Conservation (phyloP, 345 rosid genomes). For the Eucalyptus polybractea region DNA sequence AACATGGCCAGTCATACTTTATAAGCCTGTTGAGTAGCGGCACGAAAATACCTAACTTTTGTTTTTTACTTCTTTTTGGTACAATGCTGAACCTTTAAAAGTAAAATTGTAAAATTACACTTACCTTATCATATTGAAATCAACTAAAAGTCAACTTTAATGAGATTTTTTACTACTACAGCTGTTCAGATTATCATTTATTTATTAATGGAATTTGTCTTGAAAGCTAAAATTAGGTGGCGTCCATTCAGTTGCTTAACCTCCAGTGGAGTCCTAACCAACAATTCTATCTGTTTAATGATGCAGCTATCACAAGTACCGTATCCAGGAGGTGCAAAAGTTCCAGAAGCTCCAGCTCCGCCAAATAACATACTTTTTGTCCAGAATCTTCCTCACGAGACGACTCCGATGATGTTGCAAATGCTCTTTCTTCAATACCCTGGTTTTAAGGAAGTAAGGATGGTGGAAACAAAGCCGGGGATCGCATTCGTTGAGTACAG, state of each 20-base stretch:
- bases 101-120: background rate
- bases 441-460: conserved; percentile 93
- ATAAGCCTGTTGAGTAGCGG: background rate
- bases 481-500: conserved; percentile 90
- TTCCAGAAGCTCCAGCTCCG: conserved; percentile 87
- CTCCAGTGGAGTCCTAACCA: background rate
- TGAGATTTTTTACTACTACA: background rate
- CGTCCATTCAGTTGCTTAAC: background rate
- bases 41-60: background rate
- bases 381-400: conserved; percentile 85
- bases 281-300: background rate
- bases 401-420: conserved; percentile 76
- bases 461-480: conserved; percentile 95
- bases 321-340: conserved; percentile 58
- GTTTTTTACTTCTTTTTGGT: background rate
- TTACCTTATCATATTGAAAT: background rate
- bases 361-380: conserved; percentile 90
- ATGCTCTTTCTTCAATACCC: conserved; percentile 57
- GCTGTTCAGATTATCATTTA: background rate
- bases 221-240: background rate
- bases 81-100: background rate
- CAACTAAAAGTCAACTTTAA: background rate
- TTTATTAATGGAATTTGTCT: background rate
- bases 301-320: conserved; percentile 82
- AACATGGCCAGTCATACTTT: background rate